Conservation (phyloP, 202 grass and related monocot genomes). For the Panicum virgatum region DNA sequence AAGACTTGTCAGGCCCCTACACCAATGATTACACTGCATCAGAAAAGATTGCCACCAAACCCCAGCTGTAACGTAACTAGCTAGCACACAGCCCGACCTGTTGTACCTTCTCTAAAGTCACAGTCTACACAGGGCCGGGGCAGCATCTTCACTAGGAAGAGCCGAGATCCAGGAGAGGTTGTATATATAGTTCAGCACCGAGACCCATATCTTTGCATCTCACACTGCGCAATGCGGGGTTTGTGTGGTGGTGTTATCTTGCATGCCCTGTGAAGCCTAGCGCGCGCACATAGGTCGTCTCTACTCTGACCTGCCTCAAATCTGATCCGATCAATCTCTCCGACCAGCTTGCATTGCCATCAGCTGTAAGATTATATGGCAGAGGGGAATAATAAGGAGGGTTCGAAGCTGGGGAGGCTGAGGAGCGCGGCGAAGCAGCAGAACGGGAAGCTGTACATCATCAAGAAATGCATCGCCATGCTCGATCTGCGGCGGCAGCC, state of each 20-base stretch:
- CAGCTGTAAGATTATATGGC: no score
- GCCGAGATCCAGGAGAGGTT: background rate
- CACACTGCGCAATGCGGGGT: background rate
- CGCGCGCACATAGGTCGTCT: background rate
- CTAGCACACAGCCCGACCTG: background rate
- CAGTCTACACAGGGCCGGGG: background rate
- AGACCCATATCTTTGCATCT: background rate
- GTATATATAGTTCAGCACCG: background rate
- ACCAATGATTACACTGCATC: background rate
- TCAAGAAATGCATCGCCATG: slow-evolving; percentile 67
- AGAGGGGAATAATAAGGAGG: background rate
- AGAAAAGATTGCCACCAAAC: slow-evolving; percentile 17
- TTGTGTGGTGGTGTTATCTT: background rate
- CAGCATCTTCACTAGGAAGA: background rate
- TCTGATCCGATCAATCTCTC: background rate
- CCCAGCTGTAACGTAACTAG: background rate
- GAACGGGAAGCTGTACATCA: slow-evolving; percentile 73
- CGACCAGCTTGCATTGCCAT: no score
- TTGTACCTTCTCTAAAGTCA: background rate
- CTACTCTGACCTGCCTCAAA: background rate
- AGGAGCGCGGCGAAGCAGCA: slow-evolving; percentile 53
- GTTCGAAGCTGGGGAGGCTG: slow-evolving; percentile 50
- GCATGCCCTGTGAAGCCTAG: background rate
- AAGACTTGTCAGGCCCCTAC: background rate
- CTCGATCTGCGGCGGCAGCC: slow-evolving; percentile 57